A percentile compares a stretch with the other conserved stretches of the same genome.
These are phyloP conservation scores for Cutaneotrichosporon dermatis DNA, from an alignment of 1,284 basidiomycete species.

Conservation along the genomic window DNA sequence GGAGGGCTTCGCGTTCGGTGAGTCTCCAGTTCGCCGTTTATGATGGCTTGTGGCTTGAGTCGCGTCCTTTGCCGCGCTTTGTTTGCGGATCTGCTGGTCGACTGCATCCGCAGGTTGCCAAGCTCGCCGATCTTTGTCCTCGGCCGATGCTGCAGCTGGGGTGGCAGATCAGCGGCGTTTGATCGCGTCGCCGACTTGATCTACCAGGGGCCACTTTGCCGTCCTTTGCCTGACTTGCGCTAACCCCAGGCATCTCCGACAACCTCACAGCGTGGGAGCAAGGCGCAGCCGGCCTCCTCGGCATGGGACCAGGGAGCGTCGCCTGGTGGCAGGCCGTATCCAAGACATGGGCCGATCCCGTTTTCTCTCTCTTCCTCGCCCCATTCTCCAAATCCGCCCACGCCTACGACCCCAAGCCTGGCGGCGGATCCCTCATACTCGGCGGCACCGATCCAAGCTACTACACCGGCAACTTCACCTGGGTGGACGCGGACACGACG, in stretches of 20 bases:
- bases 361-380: conserved; percentile 1
- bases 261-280: neutral
- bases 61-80: no score
- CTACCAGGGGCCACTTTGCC: no score
- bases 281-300: conserved; percentile 51
- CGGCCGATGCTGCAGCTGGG: no score
- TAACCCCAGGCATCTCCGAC: neutral
- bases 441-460: conserved; percentile 1
- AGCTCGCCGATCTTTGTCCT: no score
- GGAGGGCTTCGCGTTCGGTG: neutral
- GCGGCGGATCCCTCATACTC: neutral
- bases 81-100: no score
- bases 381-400: neutral
- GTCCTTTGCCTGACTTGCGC: neutral
- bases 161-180: no score
- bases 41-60: no score
- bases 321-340: neutral
- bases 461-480: conserved; percentile 6
- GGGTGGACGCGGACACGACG: neutral
- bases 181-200: no score
- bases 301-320: neutral
- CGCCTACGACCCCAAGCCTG: neutral
- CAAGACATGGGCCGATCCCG: neutral
- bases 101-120: no score
- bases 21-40: neutral